Evolutionary conservation across 495 filamentous ascomycete species (phyloP), one percentile per base, ranked within the genome.

Genomic region (Penicillium fimorum): DNA sequence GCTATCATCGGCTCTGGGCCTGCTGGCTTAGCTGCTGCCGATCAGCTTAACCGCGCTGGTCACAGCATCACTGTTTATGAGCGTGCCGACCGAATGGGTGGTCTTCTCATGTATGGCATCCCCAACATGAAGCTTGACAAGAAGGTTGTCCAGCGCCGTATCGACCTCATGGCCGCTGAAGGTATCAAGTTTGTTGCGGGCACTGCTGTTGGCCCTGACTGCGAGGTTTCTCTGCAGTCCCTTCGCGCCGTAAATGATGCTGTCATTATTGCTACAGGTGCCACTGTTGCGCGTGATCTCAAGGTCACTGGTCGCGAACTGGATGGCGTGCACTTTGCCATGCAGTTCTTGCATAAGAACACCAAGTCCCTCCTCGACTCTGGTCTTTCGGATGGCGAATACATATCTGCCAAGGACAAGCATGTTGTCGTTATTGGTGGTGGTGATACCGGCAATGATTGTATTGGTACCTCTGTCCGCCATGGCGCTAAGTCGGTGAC

Each of bases 121-220:
- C 94, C 94, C 46, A 99, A 99, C 82, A 99, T 99, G 94, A 99
- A 99, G 81, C 87, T 99, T 29, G 94, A 99, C 82, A 99, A 99
- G 83, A 91, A 90, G 68, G 83, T 99, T 54, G 94, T 99, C 47
- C 91, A 97, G 80, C 89, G 94, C 47, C 89, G 94, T 66, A 91
- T 94, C 20, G 88, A 99, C 73, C 88, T 99, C 73, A 96, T 99
- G 92, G 89, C 88, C 50, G 85, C 85, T 11, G 94, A 99, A 74
- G 95, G 94, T 33, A 74, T 97, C 68, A 79, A 84, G 51, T 97
- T 96, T 70, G 84, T 88, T 64, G 88, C 91, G 27, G 82, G 85
- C 60, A 82, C 87, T 43, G 71, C 86, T 27, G 80, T 99, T 61
- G 94, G 93, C 29, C 86, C 94, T 62, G 90, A 95, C 51, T 72